A percentile compares a stretch with the other conserved stretches of the same genome.
Conservation (phyloP, 176 grass and related monocot genomes). For the Triticum monococcum region DNA sequence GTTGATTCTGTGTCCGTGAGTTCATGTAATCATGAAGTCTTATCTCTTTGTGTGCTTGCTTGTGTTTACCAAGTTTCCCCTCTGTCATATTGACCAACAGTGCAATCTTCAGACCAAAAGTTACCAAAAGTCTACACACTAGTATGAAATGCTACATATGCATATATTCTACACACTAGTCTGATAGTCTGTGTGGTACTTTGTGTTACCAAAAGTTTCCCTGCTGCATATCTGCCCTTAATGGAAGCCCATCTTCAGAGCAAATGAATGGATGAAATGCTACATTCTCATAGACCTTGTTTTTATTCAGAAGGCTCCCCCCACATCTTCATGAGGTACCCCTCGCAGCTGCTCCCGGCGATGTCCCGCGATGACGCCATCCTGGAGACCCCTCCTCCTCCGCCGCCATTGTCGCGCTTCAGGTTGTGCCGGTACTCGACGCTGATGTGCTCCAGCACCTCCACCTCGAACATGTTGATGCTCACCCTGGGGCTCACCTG, state of each 20-base stretch:
- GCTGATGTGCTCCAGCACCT: slow-evolving; percentile 86
- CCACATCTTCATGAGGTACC: slow-evolving; percentile 82
- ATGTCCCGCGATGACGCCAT: slow-evolving; percentile 59
- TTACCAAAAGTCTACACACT: no score
- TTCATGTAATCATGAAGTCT: neutral
- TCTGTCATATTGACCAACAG: neutral
- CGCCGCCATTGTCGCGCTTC: slow-evolving; percentile 27
- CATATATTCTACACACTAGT: neutral
- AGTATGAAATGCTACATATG: neutral
- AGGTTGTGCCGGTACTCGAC: slow-evolving; percentile 89
- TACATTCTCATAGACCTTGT: neutral
- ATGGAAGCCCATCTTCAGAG: neutral
- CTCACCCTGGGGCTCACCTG: slow-evolving; percentile 65
- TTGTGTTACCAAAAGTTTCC: neutral
- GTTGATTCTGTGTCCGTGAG: neutral
- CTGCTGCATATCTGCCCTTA: neutral
- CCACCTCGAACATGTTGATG: slow-evolving; percentile 84
- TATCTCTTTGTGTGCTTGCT: neutral
- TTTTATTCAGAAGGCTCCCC: slow-evolving; percentile 53
- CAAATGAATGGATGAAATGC: neutral
- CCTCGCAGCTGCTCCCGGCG: slow-evolving; percentile 55
- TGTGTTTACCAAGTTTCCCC: neutral
- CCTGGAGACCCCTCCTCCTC: slow-evolving; percentile 2
- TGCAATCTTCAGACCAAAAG: neutral
- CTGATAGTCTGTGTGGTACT: neutral